These are phyloP conservation scores for Avena eriantha DNA, from an alignment of 176 grass and related monocot genomes.

Conservation along the genomic window DNA sequence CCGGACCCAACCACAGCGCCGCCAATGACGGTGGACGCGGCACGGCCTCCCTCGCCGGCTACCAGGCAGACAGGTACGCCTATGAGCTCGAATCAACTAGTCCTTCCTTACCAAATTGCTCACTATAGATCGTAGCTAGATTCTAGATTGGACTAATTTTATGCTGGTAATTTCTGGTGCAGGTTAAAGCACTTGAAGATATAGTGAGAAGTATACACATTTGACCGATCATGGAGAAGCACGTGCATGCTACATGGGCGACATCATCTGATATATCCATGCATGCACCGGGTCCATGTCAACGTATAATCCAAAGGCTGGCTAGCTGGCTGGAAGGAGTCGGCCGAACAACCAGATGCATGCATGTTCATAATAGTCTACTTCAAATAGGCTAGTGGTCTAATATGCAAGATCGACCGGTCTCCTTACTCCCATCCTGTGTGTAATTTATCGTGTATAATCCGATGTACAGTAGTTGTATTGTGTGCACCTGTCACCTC, in stretches of 20 bases:
- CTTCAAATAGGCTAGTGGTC: not conserved
- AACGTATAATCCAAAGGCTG: not conserved
- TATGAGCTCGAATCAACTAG: too few relatives aligned
- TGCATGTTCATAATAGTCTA: not conserved
- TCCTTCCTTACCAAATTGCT: not conserved
- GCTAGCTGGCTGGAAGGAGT: not conserved
- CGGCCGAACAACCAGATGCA: constrained; percentile 27
- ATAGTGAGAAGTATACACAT: not conserved
- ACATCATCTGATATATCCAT: not conserved
- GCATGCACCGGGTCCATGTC: constrained; percentile 20
- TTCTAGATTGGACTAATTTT: not conserved
- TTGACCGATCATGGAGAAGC: constrained; percentile 8
- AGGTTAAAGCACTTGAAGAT: constrained; percentile 72
- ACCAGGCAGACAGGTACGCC: constrained; percentile 58
- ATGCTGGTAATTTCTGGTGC: not conserved
- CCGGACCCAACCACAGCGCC: not conserved
- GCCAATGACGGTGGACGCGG: not conserved
- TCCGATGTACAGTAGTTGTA: not conserved
- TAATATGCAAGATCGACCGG: constrained; percentile 36
- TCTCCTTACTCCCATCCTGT: not conserved
- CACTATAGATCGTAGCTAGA: not conserved
- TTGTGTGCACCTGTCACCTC: not conserved
- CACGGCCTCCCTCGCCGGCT: not conserved
- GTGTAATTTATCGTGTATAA: not conserved
- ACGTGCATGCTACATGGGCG: not conserved